Base-by-base conservation (phyloP, 148 eudicot species). In the Vaccinium macrocarpon region DNA sequence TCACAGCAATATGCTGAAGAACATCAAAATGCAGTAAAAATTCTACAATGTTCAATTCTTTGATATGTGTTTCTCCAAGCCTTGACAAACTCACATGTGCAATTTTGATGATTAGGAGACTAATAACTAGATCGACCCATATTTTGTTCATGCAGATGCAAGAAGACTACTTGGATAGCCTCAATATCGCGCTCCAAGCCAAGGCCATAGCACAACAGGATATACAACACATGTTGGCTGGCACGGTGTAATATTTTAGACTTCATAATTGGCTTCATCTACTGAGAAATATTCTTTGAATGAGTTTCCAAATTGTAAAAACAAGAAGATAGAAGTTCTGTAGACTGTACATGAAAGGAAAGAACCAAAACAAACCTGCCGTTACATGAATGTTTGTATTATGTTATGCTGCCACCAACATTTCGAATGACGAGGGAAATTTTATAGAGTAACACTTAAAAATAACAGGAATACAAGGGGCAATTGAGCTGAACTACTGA, bases 321-420 rank as follows among this genome's bases (percentile, higher is more conserved):
- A 55, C 62, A 32, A 18, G 18, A 51, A 78, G 7, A 16, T 18
- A 10, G 2, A 59, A 49, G 49, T 56, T 64, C 25, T 12, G 68
- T 25, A 35, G 81, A 76, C 15, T 9, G 15, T 2, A 57, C 19
- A 72, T 72, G 49, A 53, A 6, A 23, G 6, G 35, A 66, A 51
- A 56, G 38, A 35, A 35, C 10, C 51, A 61, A 66, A 76, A 81
- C 86, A 56, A 85, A 97, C 99, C 98, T 97, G 99, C 98, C 98
- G 95, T 88, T 95, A 97, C 95, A 97, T 94, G 87, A 97, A 93
- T 76, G 93, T 87, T 76, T 95, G 98, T 75, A 97, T 85, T 57
- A 97, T 91, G 87, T 93, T 97, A 78, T 98, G 98, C 87, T 97
- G 98, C 98, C 97, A 95, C 88, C 99, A 95, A 93, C 88, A 91